A percentile compares a stretch with the other conserved stretches of the same genome.
These are phyloP conservation scores for Rubia peregrina DNA, from an alignment of 305 asterid species.

Conservation along the genomic window DNA sequence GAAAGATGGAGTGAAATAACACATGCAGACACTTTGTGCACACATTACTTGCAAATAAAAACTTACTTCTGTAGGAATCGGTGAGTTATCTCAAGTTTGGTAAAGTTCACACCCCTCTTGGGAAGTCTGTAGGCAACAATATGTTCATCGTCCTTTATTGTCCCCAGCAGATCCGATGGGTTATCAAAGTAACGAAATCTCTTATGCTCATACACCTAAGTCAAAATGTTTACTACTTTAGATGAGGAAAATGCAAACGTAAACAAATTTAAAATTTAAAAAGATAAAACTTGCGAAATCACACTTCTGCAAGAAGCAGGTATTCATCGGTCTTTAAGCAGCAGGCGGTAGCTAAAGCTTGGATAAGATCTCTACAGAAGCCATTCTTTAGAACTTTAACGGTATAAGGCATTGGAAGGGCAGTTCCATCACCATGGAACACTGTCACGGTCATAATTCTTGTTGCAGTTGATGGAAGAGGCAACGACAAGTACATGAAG, in stretches of 20 bases:
- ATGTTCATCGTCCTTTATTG: constrained; percentile 74
- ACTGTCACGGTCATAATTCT: constrained; percentile 66
- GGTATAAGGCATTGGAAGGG: constrained; percentile 88
- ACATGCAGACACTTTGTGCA: not conserved
- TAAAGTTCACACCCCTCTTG: constrained; percentile 38
- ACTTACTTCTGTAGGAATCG: constrained; percentile 61
- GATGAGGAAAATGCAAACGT: constrained; percentile 6
- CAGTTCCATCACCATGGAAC: constrained; percentile 80
- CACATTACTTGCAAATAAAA: constrained; percentile 12
- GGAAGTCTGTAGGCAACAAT: constrained; percentile 86
- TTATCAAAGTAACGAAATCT: constrained; percentile 66
- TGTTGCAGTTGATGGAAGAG: constrained; percentile 87
- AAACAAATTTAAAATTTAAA: not conserved
- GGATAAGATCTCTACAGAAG: constrained; percentile 64
- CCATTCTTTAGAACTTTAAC: constrained; percentile 74
- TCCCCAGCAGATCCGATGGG: constrained; percentile 61
- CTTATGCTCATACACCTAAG: constrained; percentile 73
- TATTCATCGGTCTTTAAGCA: constrained; percentile 65
- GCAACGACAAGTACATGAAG: constrained; percentile 92
- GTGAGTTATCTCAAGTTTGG: constrained; percentile 70
- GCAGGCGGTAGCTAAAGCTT: constrained; percentile 56
- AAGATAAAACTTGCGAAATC: constrained; percentile 8
- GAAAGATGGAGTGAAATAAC: not conserved
- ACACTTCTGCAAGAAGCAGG: constrained; percentile 88
- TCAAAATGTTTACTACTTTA: constrained; percentile 19